Conservation (phyloP, 129 eudicot genomes). For the Helichrysum umbraculigerum region DNA sequence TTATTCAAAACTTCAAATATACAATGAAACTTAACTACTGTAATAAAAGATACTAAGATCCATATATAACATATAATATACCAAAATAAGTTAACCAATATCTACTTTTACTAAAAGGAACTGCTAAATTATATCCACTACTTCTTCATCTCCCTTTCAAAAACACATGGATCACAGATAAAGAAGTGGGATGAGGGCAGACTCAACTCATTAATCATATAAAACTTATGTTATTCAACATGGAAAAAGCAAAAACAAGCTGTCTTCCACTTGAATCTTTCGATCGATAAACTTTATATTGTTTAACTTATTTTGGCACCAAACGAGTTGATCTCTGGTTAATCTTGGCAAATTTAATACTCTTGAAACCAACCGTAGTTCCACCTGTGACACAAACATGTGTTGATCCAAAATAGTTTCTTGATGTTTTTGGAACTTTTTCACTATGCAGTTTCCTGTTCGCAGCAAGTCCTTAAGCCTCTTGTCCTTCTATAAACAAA, state of each 20-base stretch:
- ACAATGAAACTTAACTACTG: constrained; percentile 9
- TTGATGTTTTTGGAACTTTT: constrained; percentile 64
- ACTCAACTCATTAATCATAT: constrained; percentile 17
- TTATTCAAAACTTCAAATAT: neutral
- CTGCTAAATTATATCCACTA: constrained; percentile 33
- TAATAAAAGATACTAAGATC: constrained; percentile 4
- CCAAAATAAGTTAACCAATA: constrained; percentile 14
- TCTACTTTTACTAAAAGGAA: constrained; percentile 17
- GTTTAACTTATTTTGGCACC: constrained; percentile 76
- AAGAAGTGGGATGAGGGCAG: constrained; percentile 38
- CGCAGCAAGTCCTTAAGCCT: constrained; percentile 67
- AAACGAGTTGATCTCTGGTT: constrained; percentile 62
- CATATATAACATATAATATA: constrained; percentile 25
- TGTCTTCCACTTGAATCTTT: constrained; percentile 53
- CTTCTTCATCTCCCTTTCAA: constrained; percentile 33
- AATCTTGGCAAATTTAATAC: constrained; percentile 69
- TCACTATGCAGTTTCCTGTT: constrained; percentile 80
- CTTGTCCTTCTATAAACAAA: constrained; percentile 68
- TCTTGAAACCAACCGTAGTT: constrained; percentile 64
- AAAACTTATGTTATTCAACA: constrained; percentile 35
- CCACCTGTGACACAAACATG: constrained; percentile 60
- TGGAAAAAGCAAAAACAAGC: constrained; percentile 79
- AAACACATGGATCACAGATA: constrained; percentile 34
- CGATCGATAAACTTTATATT: constrained; percentile 53
- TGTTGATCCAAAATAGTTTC: constrained; percentile 43